Base-by-base conservation (phyloP, 2,329 filamentous ascomycete species). In the Talaromyces sp. region DNA sequence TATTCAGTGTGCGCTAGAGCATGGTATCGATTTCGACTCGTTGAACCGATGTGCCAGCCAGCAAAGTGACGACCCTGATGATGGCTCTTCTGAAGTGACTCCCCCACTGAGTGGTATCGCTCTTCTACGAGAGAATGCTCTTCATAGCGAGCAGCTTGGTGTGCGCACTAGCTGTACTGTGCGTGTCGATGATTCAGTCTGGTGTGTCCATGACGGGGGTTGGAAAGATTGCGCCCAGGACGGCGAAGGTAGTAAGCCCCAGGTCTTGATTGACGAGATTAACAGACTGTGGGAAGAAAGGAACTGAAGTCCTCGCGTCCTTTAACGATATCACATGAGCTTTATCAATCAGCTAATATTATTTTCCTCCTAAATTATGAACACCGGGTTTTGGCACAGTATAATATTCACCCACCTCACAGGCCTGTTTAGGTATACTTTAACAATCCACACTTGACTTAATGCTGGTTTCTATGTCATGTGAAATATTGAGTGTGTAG, bases 1-100 rank as follows among this genome's bases (percentile, higher is more conserved):
- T 36, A 83, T 95, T 69, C 86, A 91, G 68, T 99, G 94, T 70
- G 91, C 94, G 3, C 79, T 96, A 46, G 91, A 97, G 74, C 90
- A 96, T 67, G 91, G 90, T 24, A 86, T 97, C 44, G 87, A 94
- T 65, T 91, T 97, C 69, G 81, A 86, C 22, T 80, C 83, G 58
- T 75, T 99, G 50, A 95, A 97, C 71, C 80, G 87, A 17, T 99
- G 94, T 70, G 87, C 90, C 39, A 87, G 87, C 36, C 80, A 83
- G 56, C 87, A 96, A 54, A 85, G 91, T 61, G 90, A 90, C 27
- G 86, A 84, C 1, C 82, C 86, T 72, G 82, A 62, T 27, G 51
- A 63, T 35, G 66, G 68, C 35, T 74, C 76, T 11, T 84, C 90
- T 59, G 88, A 87, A 9, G 84, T 82, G 1, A 82, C 4, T 27